Conservation (phyloP, 306 rosid species). For the Abrus precatorius region DNA sequence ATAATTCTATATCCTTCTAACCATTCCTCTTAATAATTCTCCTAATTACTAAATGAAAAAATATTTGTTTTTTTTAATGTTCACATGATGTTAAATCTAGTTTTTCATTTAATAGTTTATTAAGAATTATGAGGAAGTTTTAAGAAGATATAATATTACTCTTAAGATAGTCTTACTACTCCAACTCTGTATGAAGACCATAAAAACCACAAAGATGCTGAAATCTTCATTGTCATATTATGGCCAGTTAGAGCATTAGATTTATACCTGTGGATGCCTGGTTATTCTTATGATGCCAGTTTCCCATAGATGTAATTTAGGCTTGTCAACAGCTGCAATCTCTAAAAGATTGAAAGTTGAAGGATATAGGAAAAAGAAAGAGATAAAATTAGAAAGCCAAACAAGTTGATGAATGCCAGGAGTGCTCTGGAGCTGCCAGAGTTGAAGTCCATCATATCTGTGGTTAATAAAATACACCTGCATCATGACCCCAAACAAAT, state of each 20-base stretch:
- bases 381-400: conserved; percentile 87
- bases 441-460: conserved; percentile 91
- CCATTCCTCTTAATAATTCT: not conserved
- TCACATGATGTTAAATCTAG: not conserved
- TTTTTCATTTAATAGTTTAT: not conserved
- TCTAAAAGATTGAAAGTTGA: conserved; percentile 95
- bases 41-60: not conserved
- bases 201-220: not conserved
- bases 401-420: conserved; percentile 78
- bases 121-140: not conserved
- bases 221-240: conserved; percentile 37
- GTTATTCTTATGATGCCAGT: conserved; percentile 96
- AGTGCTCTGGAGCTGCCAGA: conserved; percentile 82
- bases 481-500: conserved; percentile 49
- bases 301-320: conserved; percentile 97
- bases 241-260: not conserved
- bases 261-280: conserved; percentile 92
- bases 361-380: conserved; percentile 91
- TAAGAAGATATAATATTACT: not conserved
- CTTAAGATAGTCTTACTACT: conserved; percentile 10
- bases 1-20: not conserved
- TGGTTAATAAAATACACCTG: conserved; percentile 97
- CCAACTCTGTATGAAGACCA: not conserved
- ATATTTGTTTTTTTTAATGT: not conserved
- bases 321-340: conserved; percentile 98